Evolutionary conservation across 2,329 filamentous ascomycete species (phyloP).

Genomic region (Fusarium piperis): DNA sequence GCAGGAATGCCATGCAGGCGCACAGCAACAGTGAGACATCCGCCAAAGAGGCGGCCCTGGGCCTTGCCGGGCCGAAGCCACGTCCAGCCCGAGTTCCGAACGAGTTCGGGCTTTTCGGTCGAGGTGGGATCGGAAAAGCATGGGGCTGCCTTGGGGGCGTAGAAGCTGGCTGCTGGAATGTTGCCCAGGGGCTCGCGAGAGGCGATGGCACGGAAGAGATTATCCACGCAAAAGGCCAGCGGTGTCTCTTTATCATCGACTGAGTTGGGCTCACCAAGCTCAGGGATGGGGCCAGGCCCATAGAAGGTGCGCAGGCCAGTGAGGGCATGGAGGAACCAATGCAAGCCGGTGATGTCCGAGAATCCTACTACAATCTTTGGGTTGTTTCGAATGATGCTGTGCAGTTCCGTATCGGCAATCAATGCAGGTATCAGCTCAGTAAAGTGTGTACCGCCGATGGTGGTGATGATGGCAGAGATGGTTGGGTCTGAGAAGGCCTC

Average conservation of each 20-base stretch:
- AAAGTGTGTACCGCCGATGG: slow-evolving; percentile 51
- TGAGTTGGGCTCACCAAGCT: slow-evolving; percentile 47
- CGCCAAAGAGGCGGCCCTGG: slow-evolving; percentile 56
- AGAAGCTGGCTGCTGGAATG: slow-evolving; percentile 45
- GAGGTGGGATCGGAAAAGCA: slow-evolving; percentile 38
- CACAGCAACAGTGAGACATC: slow-evolving; percentile 52
- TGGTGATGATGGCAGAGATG: slow-evolving; percentile 52
- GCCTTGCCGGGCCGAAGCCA: slow-evolving; percentile 50
- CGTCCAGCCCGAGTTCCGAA: slow-evolving; percentile 44
- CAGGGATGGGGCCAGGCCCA: slow-evolving; percentile 51
- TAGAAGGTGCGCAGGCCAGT: slow-evolving; percentile 56
- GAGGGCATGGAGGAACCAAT: slow-evolving; percentile 52
- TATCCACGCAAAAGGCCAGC: slow-evolving; percentile 43
- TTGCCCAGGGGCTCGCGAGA: slow-evolving; percentile 41
- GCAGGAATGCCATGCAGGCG: slow-evolving; percentile 48
- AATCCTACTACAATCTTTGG: slow-evolving; percentile 56
- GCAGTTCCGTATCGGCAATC: slow-evolving; percentile 48
- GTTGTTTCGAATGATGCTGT: slow-evolving; percentile 44
- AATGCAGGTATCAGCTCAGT: slow-evolving; percentile 53
- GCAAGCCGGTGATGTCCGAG: slow-evolving; percentile 54
- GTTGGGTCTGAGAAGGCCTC: slow-evolving; percentile 49
- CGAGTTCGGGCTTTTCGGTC: slow-evolving; percentile 42
- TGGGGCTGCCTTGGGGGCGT: slow-evolving; percentile 39
- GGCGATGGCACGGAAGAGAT: slow-evolving; percentile 47
- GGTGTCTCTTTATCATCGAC: slow-evolving; percentile 39